Conservation (phyloP, 202 grass and related monocot genomes). For the Miscanthus sacchariflorus region DNA sequence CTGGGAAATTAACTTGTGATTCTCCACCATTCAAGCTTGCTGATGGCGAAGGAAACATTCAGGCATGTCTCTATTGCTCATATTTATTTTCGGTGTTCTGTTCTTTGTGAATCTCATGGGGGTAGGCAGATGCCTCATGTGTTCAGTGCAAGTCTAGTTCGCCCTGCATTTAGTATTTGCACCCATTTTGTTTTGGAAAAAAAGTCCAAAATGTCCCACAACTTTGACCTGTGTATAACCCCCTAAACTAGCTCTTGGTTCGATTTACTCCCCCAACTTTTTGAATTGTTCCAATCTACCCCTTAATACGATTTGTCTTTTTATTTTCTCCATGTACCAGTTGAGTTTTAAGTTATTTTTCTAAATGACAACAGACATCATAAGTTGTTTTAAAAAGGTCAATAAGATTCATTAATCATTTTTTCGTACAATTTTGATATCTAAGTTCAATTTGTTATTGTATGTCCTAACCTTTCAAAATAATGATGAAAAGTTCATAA, state of each 20-base stretch:
- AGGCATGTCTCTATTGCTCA: constrained; percentile 47
- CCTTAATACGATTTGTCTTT: background rate
- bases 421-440: background rate
- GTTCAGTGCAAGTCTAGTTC: background rate
- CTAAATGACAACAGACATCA: background rate
- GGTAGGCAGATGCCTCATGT: background rate
- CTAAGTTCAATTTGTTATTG: background rate
- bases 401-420: background rate
- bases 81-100: background rate
- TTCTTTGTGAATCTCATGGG: background rate
- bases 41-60: constrained; percentile 72
- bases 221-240: background rate
- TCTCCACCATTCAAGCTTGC: constrained; percentile 54
- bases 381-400: background rate
- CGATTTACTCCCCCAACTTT: background rate
- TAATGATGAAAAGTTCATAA: background rate
- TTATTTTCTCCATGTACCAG: background rate
- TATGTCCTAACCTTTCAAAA: background rate
- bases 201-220: background rate
- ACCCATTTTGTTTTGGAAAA: background rate
- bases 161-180: background rate
- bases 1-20: constrained; percentile 80
- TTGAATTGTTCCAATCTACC: background rate
- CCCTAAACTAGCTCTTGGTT: background rate
- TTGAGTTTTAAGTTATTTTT: background rate